These are phyloP conservation scores for Suillus spraguei DNA, from an alignment of 768 basidiomycete genomes.

Conservation along the genomic window DNA sequence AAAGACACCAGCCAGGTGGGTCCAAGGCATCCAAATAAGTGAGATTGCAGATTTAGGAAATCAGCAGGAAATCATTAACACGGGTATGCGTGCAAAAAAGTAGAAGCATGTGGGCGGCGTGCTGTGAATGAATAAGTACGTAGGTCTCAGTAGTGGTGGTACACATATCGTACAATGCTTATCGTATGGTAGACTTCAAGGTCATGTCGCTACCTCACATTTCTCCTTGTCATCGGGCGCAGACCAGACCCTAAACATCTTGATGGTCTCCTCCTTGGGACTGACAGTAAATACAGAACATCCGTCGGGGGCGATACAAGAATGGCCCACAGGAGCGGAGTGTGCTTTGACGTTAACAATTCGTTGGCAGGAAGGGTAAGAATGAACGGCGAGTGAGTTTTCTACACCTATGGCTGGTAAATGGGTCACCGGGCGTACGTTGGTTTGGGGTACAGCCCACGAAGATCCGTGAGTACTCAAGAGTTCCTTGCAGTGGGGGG, in stretches of 20 bases:
- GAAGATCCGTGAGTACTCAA: constrained; percentile 71
- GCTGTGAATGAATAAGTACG: constrained; percentile 14
- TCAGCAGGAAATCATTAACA: constrained; percentile 5
- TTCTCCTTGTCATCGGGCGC: constrained; percentile 21
- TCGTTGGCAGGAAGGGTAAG: constrained; percentile 54
- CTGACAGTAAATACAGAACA: constrained; percentile 66
- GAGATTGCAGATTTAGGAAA: background rate
- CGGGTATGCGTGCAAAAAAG: constrained; percentile 3
- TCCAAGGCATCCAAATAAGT: background rate
- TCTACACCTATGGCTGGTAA: constrained; percentile 28
- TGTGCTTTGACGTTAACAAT: constrained; percentile 62
- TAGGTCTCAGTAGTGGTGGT: constrained; percentile 11
- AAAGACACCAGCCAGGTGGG: too few relatives aligned
- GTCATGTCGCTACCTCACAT: constrained; percentile 24
- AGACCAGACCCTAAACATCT: constrained; percentile 73
- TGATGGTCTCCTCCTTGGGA: constrained; percentile 66
- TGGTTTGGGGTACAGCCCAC: constrained; percentile 27
- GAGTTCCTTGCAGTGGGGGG: constrained; percentile 82
- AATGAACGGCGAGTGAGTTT: constrained; percentile 50
- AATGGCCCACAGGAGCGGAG: constrained; percentile 54
- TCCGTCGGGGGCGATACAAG: constrained; percentile 64
- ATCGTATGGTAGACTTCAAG: constrained; percentile 31
- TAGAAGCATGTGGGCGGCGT: background rate
- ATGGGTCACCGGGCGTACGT: constrained; percentile 21
- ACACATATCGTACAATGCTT: constrained; percentile 13